A percentile compares a stretch with the other conserved stretches of the same genome.
Evolutionary conservation across 208 protist genomes (phyloP).

Genomic region (Crithidia bombi): DNA sequence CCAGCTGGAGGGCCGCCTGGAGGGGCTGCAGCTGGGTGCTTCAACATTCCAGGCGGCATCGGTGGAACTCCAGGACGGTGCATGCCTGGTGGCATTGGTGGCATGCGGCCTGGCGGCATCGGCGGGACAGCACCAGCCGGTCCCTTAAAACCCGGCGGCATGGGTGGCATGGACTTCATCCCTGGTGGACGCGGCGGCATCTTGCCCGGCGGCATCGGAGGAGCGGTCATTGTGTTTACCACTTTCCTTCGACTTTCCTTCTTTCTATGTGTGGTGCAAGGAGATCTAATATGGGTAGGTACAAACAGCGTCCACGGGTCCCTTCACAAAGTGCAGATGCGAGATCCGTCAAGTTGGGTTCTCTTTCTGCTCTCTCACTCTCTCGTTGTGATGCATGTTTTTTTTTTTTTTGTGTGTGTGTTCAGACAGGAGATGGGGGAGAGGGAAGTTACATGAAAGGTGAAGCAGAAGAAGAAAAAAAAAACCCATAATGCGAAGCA

Average conservation of each 20-base stretch:
- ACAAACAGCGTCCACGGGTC: too few species aligned
- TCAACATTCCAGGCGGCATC: slow-evolving; percentile 39
- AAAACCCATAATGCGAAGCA: too few species aligned
- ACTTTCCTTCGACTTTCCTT: slow-evolving; percentile 4
- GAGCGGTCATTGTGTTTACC: slow-evolving; percentile 16
- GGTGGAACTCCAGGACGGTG: slow-evolving; percentile 30
- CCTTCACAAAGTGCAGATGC: too few species aligned
- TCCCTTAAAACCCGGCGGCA: slow-evolving; percentile 34
- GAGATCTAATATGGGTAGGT: too few species aligned
- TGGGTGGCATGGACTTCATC: slow-evolving; percentile 40
- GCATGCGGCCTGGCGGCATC: slow-evolving; percentile 22
- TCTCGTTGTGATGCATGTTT: background rate
- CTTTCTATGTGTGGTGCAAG: background rate
- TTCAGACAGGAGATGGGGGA: background rate
- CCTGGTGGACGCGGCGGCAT: slow-evolving; percentile 29
- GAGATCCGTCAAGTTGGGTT: too few species aligned
- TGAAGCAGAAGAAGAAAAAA: too few species aligned
- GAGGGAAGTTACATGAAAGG: too few species aligned
- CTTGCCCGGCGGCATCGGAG: slow-evolving; percentile 44
- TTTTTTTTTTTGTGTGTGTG: slow-evolving; percentile 8
- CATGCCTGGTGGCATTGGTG: slow-evolving; percentile 30
- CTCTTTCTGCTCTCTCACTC: too few species aligned
- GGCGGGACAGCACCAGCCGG: slow-evolving; percentile 13
- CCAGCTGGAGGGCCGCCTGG: too few species aligned
- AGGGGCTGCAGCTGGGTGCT: slow-evolving; percentile 5